phyloP scores from a whole-genome alignment of 768 basidiomycete species.

The Hypholoma fasciculare region DNA sequence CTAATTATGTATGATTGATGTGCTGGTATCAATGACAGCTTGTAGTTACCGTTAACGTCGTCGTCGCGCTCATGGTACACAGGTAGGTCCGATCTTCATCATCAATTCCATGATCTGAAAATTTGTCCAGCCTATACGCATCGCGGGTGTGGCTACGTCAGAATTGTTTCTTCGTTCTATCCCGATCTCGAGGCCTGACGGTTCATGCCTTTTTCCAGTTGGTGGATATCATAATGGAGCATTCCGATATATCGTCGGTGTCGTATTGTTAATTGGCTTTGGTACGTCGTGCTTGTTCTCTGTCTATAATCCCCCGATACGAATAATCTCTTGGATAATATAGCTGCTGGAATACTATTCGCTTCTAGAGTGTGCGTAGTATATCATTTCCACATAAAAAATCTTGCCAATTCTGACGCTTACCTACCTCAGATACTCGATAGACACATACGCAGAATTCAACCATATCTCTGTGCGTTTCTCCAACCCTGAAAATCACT shows the following conservation, averaged over 20 bases:
- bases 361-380: conserved; percentile 4
- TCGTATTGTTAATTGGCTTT: neutral
- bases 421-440: neutral
- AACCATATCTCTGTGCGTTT: neutral
- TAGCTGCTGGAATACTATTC: neutral
- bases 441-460: neutral
- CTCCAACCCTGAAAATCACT: neutral
- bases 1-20: too few species aligned
- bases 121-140: conserved; percentile 10
- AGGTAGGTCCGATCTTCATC: neutral
- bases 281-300: neutral
- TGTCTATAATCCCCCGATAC: neutral
- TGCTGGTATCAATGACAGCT: neutral
- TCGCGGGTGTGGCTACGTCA: conserved; percentile 16
- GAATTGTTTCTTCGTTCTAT: neutral
- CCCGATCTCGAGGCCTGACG: neutral
- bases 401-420: neutral
- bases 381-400: neutral
- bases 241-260: conserved; percentile 1
- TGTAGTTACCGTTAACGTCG: conserved; percentile 13
- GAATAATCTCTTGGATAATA: neutral
- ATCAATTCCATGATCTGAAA: neutral
- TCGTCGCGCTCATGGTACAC: conserved; percentile 13
- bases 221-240: conserved; percentile 6
- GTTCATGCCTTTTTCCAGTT: neutral